Evolutionary conservation across 1,284 basidiomycete species (phyloP), one percentile per base, ranked within the genome.

Genomic region (Crepidotus sp.): DNA sequence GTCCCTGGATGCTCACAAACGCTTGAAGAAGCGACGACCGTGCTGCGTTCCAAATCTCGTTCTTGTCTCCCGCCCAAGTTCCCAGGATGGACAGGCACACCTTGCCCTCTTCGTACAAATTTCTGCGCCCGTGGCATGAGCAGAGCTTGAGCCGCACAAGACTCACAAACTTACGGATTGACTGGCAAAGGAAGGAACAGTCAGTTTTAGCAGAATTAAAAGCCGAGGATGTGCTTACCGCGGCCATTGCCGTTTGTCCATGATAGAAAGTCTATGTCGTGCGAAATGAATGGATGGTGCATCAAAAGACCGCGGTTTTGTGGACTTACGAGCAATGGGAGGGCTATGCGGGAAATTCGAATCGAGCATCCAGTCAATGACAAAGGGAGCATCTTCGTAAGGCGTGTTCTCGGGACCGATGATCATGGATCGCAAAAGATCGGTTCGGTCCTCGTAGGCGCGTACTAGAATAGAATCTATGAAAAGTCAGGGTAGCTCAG

Each of bases 161-260:
- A 26, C 17, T 29, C 13, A n/a, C 57, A 49, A 0, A 70, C 81
- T 63, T 60, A 83, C 80, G 83, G 82, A 58, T 86, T 85, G n/a
- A 85, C 82, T 83, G 31, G 18, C 38, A 31, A 25, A 15, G 9
- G 32, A 26, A 39, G 30, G 40, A 9, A 24, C 36, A 30, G 27
- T 42, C 11, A 42, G 30, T 32, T 21, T 43, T 14, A 18, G 18
- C 14, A 30, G 22, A 50, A 9, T 29, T 24, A 26, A 22, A 35
- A 34, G 14, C 40, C 24, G 11, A 44, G 40, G 13, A 37, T 43
- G n/a, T n/a, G 59, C 74, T 58, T 67, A 80, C 84, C 87, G 70
- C 90, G 72, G 14, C 92, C 92, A 57, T 92, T 91, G 8, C 90
- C 92, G 60, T 90, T 89, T 8, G 93, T 96, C 86, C 92, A 95